phyloP scores from a whole-genome alignment of 1,284 basidiomycete genomes.

The Amylostereum chailletii region DNA sequence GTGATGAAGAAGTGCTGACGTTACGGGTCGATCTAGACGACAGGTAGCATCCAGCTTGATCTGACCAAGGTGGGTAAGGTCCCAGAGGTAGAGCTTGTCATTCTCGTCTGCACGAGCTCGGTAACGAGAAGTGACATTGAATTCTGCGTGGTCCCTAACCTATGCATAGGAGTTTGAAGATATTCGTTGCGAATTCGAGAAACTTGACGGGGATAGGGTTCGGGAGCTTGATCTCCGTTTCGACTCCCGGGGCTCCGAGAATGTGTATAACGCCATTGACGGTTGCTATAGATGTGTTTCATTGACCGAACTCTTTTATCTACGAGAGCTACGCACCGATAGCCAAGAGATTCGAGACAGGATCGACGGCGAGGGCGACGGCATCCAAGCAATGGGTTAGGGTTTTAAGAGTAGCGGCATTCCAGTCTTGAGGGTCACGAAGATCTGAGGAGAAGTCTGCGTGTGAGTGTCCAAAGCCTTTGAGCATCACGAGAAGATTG shows the following conservation, averaged over 20 bases:
- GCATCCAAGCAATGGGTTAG: conserved; percentile 49
- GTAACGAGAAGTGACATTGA: not conserved
- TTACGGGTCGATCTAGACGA: conserved; percentile 40
- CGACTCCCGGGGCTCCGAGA: conserved; percentile 59
- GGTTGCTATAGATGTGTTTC: conserved; percentile 38
- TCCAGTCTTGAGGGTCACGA: conserved; percentile 50
- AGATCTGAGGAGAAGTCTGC: conserved; percentile 48
- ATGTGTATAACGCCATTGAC: conserved; percentile 47
- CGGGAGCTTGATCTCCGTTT: conserved; percentile 42
- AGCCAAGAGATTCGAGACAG: conserved; percentile 66
- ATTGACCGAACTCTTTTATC: not conserved
- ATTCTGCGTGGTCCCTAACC: conserved; percentile 32
- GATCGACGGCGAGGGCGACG: conserved; percentile 59
- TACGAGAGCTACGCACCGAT: conserved; percentile 34
- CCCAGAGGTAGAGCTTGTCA: conserved; percentile 62
- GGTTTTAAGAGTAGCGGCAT: conserved; percentile 35
- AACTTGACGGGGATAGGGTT: conserved; percentile 39
- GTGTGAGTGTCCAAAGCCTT: conserved; percentile 9
- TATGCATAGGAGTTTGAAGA: conserved; percentile 53
- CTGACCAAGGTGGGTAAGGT: conserved; percentile 44
- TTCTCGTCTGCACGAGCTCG: conserved; percentile 41
- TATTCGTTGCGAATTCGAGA: conserved; percentile 51
- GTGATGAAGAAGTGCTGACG: conserved; percentile 21
- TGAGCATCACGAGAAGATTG: conserved; percentile 3
- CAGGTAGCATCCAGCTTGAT: conserved; percentile 47